Evolutionary conservation across 2,329 filamentous ascomycete genomes (phyloP), one percentile per base, ranked within the genome.

Genomic region (Colletotrichum paranaense): DNA sequence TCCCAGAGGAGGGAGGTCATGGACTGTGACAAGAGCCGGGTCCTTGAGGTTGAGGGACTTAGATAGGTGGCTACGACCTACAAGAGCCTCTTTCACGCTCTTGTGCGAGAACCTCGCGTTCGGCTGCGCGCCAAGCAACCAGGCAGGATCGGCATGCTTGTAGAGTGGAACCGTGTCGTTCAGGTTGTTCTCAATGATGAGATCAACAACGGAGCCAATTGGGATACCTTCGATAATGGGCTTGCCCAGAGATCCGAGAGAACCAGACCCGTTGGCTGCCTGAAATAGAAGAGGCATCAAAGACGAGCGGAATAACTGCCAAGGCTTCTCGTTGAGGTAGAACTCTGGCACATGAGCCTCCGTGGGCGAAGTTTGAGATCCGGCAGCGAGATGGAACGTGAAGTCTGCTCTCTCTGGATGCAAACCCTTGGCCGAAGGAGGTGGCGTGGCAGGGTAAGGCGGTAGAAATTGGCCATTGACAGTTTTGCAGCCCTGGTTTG

Each of bases 81-180:
- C 11, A 6, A 52, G 4, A 0, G 72, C 72, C 1, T 74, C 73
- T 12, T 52, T 59, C 1, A 76, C 71, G 19, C 62, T 75, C 2
- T 52, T 11, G 16, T 62, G 67, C 0, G 62, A 32, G 55, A 78
- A 77, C 4, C 24, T 22, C 2, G 42, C 55, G 22, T 72, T 56
- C 1, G 57, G 19, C 0, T n/a, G 53, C 1, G 73, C 58, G 11
- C 77, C 76, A 2, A 78, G 64, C 1, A 78, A 58, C 76, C 74
- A 78, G 0, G 75, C 68, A 4, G 77, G 71, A 5, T 74, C 73
- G 1, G 73, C 76, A 57, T 77, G 77, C 69, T 78, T 78, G 62
- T 78, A 78, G 8, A 78, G 32, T 28, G 72, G 72, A 1, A 72
- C 58, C 3, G 72, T 74, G 14, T 74, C 72, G 1, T 74, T 72